Conservation (phyloP, 805 yeast genomes). For the Metschnikowia matae region DNA sequence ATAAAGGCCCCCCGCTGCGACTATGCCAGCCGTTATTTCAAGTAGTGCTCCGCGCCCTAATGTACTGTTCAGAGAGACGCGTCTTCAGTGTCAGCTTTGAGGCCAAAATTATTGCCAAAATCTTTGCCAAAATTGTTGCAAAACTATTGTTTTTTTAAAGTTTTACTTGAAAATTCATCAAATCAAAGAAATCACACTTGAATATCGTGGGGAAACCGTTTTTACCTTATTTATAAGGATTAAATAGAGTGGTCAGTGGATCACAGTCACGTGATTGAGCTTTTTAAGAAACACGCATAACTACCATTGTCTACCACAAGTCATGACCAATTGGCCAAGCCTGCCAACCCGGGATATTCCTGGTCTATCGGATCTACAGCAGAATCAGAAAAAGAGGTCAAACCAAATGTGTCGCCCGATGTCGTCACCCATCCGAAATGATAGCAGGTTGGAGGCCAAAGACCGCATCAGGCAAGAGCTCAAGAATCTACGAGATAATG, state of each 20-base stretch:
- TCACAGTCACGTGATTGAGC: not conserved
- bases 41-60: not conserved
- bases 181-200: no score
- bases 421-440: constrained; percentile 14
- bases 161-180: no score
- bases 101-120: not conserved
- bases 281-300: not conserved
- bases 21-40: not conserved
- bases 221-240: no score
- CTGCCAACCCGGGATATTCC: constrained; percentile 10
- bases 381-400: constrained; percentile 12
- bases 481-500: constrained; percentile 9
- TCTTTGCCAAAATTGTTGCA: not conserved
- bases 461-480: constrained; percentile 7
- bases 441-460: not conserved
- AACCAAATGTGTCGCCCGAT: constrained; percentile 13
- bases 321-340: constrained; percentile 12
- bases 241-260: not conserved
- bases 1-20: not conserved
- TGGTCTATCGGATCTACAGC: constrained; percentile 8
- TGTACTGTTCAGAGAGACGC: not conserved
- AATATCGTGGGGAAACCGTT: no score
- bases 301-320: not conserved
- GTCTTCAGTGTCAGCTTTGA: not conserved
- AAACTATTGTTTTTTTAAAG: no score